Percentiles rank a stretch among this genome's conserved stretches.
These are phyloP conservation scores for Nakazawaea anatomiae DNA, from an alignment of 805 yeast genomes.

Conservation along the genomic window DNA sequence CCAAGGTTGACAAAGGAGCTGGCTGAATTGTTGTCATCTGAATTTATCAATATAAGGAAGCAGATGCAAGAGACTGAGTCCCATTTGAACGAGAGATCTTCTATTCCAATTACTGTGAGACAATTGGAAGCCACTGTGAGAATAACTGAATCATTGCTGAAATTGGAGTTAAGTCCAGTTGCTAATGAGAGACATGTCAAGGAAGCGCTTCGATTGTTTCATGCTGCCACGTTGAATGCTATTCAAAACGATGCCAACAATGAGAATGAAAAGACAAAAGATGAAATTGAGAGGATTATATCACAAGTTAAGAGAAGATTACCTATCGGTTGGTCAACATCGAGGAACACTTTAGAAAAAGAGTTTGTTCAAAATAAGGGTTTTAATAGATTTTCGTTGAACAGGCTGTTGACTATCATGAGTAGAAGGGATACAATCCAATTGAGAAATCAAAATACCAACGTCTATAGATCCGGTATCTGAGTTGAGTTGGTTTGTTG, in stretches of 20 bases:
- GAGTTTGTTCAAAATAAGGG: conserved; percentile 68
- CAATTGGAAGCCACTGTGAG: conserved; percentile 97
- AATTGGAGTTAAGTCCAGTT: conserved; percentile 72
- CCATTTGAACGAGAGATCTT: conserved; percentile 79
- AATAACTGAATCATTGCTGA: conserved; percentile 91
- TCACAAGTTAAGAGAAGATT: conserved; percentile 81
- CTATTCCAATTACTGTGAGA: conserved; percentile 96
- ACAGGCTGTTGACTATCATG: conserved; percentile 72
- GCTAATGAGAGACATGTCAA: conserved; percentile 89
- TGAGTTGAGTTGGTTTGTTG: conserved; percentile 16
- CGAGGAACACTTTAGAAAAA: conserved; percentile 72
- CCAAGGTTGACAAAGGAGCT: conserved; percentile 89
- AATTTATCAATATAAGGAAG: conserved; percentile 86
- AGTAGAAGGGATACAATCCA: conserved; percentile 87
- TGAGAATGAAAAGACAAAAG: conserved; percentile 51
- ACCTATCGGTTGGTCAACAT: conserved; percentile 95
- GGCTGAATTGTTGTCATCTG: conserved; percentile 82
- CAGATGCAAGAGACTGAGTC: conserved; percentile 76
- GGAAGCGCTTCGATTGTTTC: conserved; percentile 90
- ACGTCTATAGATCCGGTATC: conserved; percentile 70
- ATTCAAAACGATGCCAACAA: conserved; percentile 39
- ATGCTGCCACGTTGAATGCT: conserved; percentile 97
- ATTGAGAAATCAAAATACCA: conserved; percentile 81
- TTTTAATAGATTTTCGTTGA: conserved; percentile 55
- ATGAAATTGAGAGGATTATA: conserved; percentile 76